Percentiles rank a stretch among this genome's conserved stretches.
Evolutionary conservation across 148 eudicot genomes (phyloP).

Genomic region (Tetragonia tetragonoides): DNA sequence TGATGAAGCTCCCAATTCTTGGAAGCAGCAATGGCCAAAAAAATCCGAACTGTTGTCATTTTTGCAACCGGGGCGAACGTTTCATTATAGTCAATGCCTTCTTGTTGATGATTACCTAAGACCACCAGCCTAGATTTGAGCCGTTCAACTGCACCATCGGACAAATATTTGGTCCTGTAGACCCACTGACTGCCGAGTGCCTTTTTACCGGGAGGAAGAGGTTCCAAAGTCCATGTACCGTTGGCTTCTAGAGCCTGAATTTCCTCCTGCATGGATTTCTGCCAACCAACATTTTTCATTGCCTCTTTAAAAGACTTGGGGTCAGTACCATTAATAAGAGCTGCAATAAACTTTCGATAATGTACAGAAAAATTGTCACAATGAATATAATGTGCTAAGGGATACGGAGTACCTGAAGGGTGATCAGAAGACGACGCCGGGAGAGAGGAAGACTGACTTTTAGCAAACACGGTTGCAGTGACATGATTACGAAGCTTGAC

Average conservation of each 20-base stretch:
- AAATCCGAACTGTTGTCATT: too few species aligned
- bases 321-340: not conserved
- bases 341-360: not conserved
- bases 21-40: too few species aligned
- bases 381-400: not conserved
- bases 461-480: not conserved
- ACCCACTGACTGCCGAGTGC: not conserved
- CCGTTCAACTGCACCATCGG: not conserved
- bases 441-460: not conserved
- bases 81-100: not conserved
- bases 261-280: not conserved
- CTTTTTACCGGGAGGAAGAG: not conserved
- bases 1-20: too few species aligned
- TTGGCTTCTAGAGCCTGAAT: not conserved
- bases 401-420: slow-evolving; percentile 4
- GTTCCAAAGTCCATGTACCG: not conserved
- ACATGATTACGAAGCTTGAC: not conserved
- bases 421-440: not conserved
- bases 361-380: not conserved
- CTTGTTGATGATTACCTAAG: not conserved
- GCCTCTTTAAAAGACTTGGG: not conserved
- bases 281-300: not conserved
- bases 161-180: not conserved
- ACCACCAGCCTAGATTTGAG: not conserved
- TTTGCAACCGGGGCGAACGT: not conserved